Conservation (phyloP, 192 early-diverging fungal genomes). For the Entomortierella chlamydospora region DNA sequence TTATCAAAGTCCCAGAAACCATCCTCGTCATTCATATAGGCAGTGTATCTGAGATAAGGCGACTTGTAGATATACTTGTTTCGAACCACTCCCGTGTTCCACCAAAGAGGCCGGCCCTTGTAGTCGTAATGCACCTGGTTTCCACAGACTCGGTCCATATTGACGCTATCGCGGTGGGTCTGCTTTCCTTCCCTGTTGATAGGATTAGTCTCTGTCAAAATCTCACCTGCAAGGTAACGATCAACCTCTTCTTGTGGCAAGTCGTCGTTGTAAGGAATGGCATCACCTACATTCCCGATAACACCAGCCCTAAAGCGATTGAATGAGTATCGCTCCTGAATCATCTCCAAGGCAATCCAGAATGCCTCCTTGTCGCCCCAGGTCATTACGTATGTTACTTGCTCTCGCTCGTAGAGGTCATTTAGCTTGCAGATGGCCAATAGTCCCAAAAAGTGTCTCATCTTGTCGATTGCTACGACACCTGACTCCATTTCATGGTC, state of each 20-base stretch:
- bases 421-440: slow-evolving; percentile 70
- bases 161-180: slow-evolving; percentile 6
- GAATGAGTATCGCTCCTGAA: slow-evolving; percentile 65
- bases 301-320: slow-evolving; percentile 59
- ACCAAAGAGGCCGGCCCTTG: slow-evolving; percentile 59
- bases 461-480: slow-evolving; percentile 67
- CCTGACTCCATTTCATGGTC: slow-evolving; percentile 75
- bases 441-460: slow-evolving; percentile 60
- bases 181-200: neutral
- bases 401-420: slow-evolving; percentile 52
- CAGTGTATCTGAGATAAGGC: slow-evolving; percentile 41
- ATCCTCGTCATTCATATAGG: slow-evolving; percentile 53
- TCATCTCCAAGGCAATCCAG: slow-evolving; percentile 74
- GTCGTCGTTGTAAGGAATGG: slow-evolving; percentile 32
- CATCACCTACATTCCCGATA: slow-evolving; percentile 62
- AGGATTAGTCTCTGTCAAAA: slow-evolving; percentile 24
- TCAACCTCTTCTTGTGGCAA: slow-evolving; percentile 39
- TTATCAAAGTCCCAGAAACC: slow-evolving; percentile 59
- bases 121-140: slow-evolving; percentile 58
- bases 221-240: slow-evolving; percentile 26
- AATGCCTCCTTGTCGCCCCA: slow-evolving; percentile 79
- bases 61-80: slow-evolving; percentile 49
- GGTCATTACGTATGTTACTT: slow-evolving; percentile 57
- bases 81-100: slow-evolving; percentile 61
- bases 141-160: slow-evolving; percentile 56